phyloP scores from a whole-genome alignment of 768 basidiomycete genomes.

The Polyporus arcularius region DNA sequence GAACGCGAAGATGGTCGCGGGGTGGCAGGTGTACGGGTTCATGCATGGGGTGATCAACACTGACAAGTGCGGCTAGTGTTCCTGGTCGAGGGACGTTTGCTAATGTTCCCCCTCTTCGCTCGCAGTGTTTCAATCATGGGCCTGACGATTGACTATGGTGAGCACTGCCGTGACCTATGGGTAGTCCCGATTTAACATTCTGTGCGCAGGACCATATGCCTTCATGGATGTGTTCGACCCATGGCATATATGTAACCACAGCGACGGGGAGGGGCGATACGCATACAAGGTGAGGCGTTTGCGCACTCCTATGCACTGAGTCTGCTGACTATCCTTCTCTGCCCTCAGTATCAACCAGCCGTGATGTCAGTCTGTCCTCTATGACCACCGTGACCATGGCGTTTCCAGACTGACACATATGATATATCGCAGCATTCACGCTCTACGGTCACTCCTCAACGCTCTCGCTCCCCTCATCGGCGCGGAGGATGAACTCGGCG shows the following conservation, averaged over 20 bases:
- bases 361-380: slow-evolving; percentile 57
- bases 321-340: background rate
- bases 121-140: slow-evolving; percentile 71
- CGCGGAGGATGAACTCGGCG: slow-evolving; percentile 62
- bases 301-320: slow-evolving; percentile 10
- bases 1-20: slow-evolving; percentile 92
- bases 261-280: slow-evolving; percentile 77
- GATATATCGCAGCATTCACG: slow-evolving; percentile 56
- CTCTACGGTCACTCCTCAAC: slow-evolving; percentile 73
- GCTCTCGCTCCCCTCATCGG: slow-evolving; percentile 86
- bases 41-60: slow-evolving; percentile 99
- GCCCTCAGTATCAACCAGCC: slow-evolving; percentile 64
- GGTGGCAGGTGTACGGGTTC: slow-evolving; percentile 93
- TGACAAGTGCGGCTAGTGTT: slow-evolving; percentile 67
- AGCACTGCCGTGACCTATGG: slow-evolving; percentile 8
- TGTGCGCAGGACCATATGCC: slow-evolving; percentile 72
- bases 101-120: too few relatives aligned
- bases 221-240: slow-evolving; percentile 94
- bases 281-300: slow-evolving; percentile 55
- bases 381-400: background rate
- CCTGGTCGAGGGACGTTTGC: background rate
- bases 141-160: slow-evolving; percentile 77
- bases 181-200: slow-evolving; percentile 1
- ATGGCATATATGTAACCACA: slow-evolving; percentile 89
- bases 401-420: background rate